Evolutionary conservation across 352 stramenopile species (phyloP).

Genomic region (Phytophthora foliorum): DNA sequence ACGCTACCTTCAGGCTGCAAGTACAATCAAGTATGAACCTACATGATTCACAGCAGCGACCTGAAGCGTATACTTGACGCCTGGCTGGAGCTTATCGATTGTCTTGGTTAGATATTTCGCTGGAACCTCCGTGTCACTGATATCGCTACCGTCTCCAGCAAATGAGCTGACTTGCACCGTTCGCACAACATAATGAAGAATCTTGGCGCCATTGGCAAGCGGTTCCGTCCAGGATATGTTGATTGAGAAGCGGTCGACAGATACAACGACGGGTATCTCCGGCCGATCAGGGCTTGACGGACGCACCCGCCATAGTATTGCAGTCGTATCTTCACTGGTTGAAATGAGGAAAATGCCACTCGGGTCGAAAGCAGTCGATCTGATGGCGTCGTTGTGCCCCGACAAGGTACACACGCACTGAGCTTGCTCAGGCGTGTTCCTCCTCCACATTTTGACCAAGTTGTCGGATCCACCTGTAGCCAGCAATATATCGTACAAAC

Average conservation of each 20-base stretch:
- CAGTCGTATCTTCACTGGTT: conserved; percentile 57
- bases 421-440: conserved; percentile 2
- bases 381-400: conserved; percentile 62
- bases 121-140: conserved; percentile 45
- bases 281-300: conserved; percentile 60
- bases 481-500: conserved; percentile 47
- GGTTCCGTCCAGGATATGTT: conserved; percentile 56
- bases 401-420: conserved; percentile 58
- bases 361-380: conserved; percentile 49
- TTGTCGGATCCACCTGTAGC: conserved; percentile 71
- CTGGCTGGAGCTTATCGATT: conserved; percentile 60
- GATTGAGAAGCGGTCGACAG: conserved; percentile 60
- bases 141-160: conserved; percentile 33
- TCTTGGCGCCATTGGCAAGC: conserved; percentile 64
- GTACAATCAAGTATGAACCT: neutral
- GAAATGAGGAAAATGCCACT: conserved; percentile 66
- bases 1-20: neutral
- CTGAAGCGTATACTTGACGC: conserved; percentile 60
- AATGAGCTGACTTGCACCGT: conserved; percentile 53
- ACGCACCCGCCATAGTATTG: conserved; percentile 60
- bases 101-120: conserved; percentile 55
- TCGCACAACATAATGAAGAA: conserved; percentile 64
- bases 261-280: conserved; percentile 29
- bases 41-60: conserved; percentile 69
- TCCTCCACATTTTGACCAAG: conserved; percentile 70